These are phyloP conservation scores for Tetrahymena borealis DNA, from an alignment of 73 alveolate species.

Conservation along the genomic window DNA sequence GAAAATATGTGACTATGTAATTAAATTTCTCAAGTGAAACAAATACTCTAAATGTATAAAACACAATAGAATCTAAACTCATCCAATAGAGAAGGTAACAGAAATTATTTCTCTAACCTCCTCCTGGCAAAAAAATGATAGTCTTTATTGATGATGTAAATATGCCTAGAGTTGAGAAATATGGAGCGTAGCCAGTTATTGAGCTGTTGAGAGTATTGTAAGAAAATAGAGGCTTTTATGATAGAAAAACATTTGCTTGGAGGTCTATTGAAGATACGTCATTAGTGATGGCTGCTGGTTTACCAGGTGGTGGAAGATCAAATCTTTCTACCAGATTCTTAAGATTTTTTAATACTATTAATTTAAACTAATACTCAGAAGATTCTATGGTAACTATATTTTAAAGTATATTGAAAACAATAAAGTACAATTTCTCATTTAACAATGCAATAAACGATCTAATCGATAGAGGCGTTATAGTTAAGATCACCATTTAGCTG, in stretches of 20 bases:
- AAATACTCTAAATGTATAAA: slow-evolving; percentile 70
- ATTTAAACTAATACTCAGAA: slow-evolving; percentile 86
- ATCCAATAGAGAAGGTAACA: slow-evolving; percentile 61
- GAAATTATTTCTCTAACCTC: slow-evolving; percentile 74
- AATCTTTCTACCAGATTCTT: slow-evolving; percentile 81
- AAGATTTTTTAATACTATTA: slow-evolving; percentile 75
- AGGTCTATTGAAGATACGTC: slow-evolving; percentile 68
- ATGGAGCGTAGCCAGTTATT: slow-evolving; percentile 96
- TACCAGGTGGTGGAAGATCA: slow-evolving; percentile 96
- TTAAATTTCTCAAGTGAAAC: slow-evolving; percentile 92
- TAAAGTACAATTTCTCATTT: slow-evolving; percentile 63
- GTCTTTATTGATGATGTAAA: slow-evolving; percentile 93
- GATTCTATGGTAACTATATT: slow-evolving; percentile 81
- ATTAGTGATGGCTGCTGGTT: slow-evolving; percentile 87
- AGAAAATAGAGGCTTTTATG: slow-evolving; percentile 90
- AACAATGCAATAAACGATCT: slow-evolving; percentile 44
- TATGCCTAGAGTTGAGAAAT: slow-evolving; percentile 93
- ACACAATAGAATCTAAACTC: slow-evolving; percentile 70
- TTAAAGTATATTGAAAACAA: slow-evolving; percentile 76
- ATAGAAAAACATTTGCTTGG: slow-evolving; percentile 82
- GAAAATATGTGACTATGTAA: slow-evolving; percentile 66
- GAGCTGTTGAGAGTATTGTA: slow-evolving; percentile 87
- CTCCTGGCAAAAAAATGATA: slow-evolving; percentile 70
- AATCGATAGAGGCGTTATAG: slow-evolving; percentile 19
- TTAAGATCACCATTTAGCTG: slow-evolving; percentile 25